Conservation (phyloP, 1,284 basidiomycete species). For the Cerioporus squamosus region DNA sequence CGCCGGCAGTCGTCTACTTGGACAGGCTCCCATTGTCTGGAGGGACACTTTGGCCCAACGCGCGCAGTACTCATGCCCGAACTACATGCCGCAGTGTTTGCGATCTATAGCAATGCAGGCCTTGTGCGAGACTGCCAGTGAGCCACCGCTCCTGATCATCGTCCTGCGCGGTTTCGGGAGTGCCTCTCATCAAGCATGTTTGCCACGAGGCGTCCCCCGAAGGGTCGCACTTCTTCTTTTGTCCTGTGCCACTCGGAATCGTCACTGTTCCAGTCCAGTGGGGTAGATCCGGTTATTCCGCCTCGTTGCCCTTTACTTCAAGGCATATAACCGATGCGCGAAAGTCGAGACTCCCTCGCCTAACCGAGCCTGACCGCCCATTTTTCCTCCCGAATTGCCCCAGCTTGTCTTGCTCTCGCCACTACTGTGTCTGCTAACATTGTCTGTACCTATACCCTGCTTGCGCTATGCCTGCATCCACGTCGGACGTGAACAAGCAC, state of each 20-base stretch:
- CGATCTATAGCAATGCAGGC: neutral
- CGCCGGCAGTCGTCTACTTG: neutral
- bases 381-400: conserved; percentile 18
- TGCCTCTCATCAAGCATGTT: conserved; percentile 27
- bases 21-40: neutral
- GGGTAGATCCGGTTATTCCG: conserved; percentile 27
- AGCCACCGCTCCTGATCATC: conserved; percentile 19
- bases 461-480: conserved; percentile 19
- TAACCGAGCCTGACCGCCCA: conserved; percentile 11
- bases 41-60: conserved; percentile 4
- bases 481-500: conserved; percentile 32
- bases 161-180: conserved; percentile 10
- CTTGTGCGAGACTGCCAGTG: conserved; percentile 7
- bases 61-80: neutral
- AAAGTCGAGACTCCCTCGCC: conserved; percentile 19
- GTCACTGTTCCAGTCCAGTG: conserved; percentile 19
- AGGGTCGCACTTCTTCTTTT: conserved; percentile 27
- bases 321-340: conserved; percentile 28
- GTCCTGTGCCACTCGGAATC: conserved; percentile 22
- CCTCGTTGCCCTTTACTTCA: conserved; percentile 31
- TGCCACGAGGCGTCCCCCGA: conserved; percentile 28
- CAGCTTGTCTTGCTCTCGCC: neutral
- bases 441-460: conserved; percentile 19
- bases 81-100: neutral
- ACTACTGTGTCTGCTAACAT: conserved; percentile 4